A percentile compares a stretch with the other conserved stretches of the same genome.
Evolutionary conservation across 805 yeast genomes (phyloP).

Genomic region (Ogataea zsoltii): DNA sequence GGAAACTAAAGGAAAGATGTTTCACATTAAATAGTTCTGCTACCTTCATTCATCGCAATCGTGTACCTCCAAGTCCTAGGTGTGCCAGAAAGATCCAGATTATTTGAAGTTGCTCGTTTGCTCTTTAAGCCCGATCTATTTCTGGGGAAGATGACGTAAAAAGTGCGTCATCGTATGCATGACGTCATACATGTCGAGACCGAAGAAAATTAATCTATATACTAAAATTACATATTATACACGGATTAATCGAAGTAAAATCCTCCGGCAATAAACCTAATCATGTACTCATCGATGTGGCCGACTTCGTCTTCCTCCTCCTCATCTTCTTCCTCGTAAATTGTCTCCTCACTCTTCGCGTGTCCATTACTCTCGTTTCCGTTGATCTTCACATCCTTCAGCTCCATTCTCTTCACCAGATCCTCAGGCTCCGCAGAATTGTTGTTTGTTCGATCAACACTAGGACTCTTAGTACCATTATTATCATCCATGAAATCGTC

Average conservation of each 20-base stretch:
- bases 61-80: too few relatives aligned
- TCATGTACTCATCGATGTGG: slow-evolving; percentile 96
- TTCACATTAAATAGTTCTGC: too few relatives aligned
- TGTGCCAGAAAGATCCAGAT: too few relatives aligned
- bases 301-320: slow-evolving; percentile 67
- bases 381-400: slow-evolving; percentile 9
- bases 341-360: slow-evolving; percentile 26
- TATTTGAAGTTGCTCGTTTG: not conserved
- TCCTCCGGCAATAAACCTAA: slow-evolving; percentile 84
- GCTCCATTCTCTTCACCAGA: slow-evolving; percentile 22
- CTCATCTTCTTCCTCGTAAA: slow-evolving; percentile 34
- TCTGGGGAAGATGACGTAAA: not conserved
- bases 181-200: slow-evolving; percentile 12
- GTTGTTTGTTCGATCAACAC: slow-evolving; percentile 14
- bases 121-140: not conserved
- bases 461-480: slow-evolving; percentile 26
- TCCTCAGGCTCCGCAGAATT: slow-evolving; percentile 35
- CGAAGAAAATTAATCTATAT: not conserved
- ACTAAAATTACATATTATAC: slow-evolving; percentile 20
- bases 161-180: slow-evolving; percentile 1
- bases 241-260: slow-evolving; percentile 48
- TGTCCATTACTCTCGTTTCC: slow-evolving; percentile 9
- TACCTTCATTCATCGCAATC: too few relatives aligned
- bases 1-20: too few relatives aligned
- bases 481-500: slow-evolving; percentile 73